Evolutionary conservation across 2,329 filamentous ascomycete species (phyloP).

Genomic region (Arthrobotrys musiformis): DNA sequence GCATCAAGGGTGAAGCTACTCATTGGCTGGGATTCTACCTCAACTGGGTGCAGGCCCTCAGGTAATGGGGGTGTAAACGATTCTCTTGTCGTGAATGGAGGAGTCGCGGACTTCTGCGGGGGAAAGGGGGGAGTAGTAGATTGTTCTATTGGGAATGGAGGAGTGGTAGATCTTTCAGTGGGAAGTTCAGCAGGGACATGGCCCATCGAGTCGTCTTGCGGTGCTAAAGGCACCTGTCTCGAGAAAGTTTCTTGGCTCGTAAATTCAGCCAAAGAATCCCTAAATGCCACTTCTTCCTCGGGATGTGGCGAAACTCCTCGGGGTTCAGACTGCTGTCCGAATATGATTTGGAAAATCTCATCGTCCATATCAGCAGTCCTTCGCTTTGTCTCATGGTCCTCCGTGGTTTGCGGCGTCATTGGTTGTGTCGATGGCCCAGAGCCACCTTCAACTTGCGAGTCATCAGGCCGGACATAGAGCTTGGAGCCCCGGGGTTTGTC

Average conservation of each 20-base stretch:
- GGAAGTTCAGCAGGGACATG: background rate
- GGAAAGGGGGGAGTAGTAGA: constrained; percentile 22
- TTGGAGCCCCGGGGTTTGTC: constrained; percentile 34
- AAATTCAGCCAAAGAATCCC: background rate
- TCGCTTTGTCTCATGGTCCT: background rate
- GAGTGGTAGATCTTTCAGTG: background rate
- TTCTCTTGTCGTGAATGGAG: background rate
- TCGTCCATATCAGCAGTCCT: background rate
- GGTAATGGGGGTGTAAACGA: constrained; percentile 16
- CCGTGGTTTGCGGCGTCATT: background rate
- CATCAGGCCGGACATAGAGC: constrained; percentile 38
- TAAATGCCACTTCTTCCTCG: constrained; percentile 1
- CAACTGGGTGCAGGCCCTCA: background rate
- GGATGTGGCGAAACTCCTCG: background rate
- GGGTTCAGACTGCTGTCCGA: constrained; percentile 19
- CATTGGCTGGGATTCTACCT: constrained; percentile 41
- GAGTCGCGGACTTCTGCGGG: background rate
- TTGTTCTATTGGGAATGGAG: background rate
- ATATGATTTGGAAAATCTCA: constrained; percentile 38
- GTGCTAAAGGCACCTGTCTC: background rate
- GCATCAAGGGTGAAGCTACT: constrained; percentile 42
- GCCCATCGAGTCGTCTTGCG: background rate
- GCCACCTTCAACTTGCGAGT: background rate
- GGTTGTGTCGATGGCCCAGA: background rate
- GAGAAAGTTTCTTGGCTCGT: constrained; percentile 18